A percentile compares a stretch with the other conserved stretches of the same genome.
Evolutionary conservation across 2,329 filamentous ascomycete genomes (phyloP).

Genomic region (Moelleriella libera): DNA sequence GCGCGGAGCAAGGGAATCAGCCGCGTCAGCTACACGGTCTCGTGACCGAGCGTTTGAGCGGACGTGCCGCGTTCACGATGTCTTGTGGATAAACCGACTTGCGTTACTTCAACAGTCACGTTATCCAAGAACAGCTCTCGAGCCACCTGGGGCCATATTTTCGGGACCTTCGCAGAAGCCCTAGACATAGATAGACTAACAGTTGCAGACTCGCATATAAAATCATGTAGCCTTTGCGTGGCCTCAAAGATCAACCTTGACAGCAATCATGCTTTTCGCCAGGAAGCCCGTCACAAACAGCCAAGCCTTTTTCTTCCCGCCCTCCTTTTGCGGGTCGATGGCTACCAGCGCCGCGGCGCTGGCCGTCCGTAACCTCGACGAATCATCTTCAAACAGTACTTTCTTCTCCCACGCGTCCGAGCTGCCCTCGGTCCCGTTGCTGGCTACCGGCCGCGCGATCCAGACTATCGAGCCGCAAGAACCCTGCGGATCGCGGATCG

Average conservation of each 20-base stretch:
- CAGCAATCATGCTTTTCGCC: slow-evolving; percentile 31
- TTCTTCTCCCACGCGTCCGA: slow-evolving; percentile 23
- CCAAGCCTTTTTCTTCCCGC: slow-evolving; percentile 34
- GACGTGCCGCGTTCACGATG: too few relatives aligned
- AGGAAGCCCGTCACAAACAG: slow-evolving; percentile 43
- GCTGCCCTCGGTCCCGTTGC: neutral
- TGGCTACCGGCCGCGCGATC: slow-evolving; percentile 12
- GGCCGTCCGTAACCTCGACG: slow-evolving; percentile 29
- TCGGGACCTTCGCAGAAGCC: too few relatives aligned
- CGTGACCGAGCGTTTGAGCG: neutral
- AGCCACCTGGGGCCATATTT: too few relatives aligned
- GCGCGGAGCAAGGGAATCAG: slow-evolving; percentile 48
- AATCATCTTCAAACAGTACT: slow-evolving; percentile 45
- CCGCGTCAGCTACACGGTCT: slow-evolving; percentile 34
- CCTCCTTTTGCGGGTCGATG: slow-evolving; percentile 29
- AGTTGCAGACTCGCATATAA: neutral
- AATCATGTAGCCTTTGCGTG: neutral
- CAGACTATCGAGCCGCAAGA: slow-evolving; percentile 32
- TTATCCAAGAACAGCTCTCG: too few relatives aligned
- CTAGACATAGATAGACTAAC: neutral
- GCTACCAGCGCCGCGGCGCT: slow-evolving; percentile 39
- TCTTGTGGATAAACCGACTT: too few relatives aligned
- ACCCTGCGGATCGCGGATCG: slow-evolving; percentile 17
- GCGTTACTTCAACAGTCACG: too few relatives aligned
- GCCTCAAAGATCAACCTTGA: slow-evolving; percentile 32